Percentiles rank a stretch among this genome's conserved stretches.
phyloP scores from a whole-genome alignment of 1,284 basidiomycete genomes.

The Microbotryum violaceum region DNA sequence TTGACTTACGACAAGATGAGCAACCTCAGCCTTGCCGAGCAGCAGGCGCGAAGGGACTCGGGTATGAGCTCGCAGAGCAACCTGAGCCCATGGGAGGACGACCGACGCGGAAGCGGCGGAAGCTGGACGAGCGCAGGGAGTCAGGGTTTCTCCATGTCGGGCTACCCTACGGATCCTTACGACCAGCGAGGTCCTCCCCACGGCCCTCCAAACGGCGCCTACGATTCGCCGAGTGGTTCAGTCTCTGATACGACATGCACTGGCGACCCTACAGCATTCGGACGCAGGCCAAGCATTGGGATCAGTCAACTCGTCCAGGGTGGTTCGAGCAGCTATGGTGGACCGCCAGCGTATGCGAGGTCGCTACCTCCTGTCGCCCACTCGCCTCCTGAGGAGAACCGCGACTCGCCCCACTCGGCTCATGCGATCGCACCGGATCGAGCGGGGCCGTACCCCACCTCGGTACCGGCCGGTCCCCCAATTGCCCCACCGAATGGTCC shows the following conservation, averaged over 20 bases:
- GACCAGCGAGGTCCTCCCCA: neutral
- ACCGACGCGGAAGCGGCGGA: slow-evolving; percentile 18
- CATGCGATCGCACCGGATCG: no score
- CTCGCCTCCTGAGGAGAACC: no score
- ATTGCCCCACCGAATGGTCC: neutral
- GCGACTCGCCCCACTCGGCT: no score
- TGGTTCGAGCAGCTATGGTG: neutral
- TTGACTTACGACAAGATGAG: slow-evolving; percentile 22
- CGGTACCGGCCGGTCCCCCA: neutral
- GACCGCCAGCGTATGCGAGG: no score
- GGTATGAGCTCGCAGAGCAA: neutral
- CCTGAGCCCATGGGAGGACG: slow-evolving; percentile 22
- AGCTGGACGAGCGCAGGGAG: slow-evolving; percentile 14
- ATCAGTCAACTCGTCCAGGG: slow-evolving; percentile 28
- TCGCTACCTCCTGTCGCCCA: no score
- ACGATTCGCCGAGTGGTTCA: slow-evolving; percentile 13
- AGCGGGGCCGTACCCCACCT: no score
- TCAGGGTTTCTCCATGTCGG: slow-evolving; percentile 3
- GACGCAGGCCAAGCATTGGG: slow-evolving; percentile 20
- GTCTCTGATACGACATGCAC: slow-evolving; percentile 13
- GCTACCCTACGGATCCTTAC: neutral
- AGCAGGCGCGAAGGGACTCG: slow-evolving; percentile 15
- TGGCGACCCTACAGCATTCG: slow-evolving; percentile 1
- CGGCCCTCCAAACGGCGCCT: neutral
- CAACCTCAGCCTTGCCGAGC: slow-evolving; percentile 8